A percentile compares a stretch with the other conserved stretches of the same genome.
These are phyloP conservation scores for Dactylella cylindrospora DNA, from an alignment of 2,329 filamentous ascomycete genomes.

Conservation along the genomic window DNA sequence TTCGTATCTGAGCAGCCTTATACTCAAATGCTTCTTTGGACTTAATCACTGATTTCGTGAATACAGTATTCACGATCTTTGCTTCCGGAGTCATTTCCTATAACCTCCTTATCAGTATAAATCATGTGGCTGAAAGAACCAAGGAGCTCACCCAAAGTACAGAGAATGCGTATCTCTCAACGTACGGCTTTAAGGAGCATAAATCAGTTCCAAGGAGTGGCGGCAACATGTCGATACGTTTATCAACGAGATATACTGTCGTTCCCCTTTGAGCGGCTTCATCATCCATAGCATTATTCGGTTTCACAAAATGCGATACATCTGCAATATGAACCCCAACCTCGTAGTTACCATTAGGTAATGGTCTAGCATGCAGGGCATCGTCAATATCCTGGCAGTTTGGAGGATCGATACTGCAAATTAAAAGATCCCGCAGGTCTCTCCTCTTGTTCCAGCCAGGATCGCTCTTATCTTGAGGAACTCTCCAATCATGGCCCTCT, in stretches of 20 bases:
- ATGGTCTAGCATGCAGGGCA: slow-evolving; percentile 78
- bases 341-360: slow-evolving; percentile 92
- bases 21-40: slow-evolving; percentile 97
- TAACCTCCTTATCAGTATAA: too few relatives aligned
- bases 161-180: slow-evolving; percentile 89
- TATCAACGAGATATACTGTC: slow-evolving; percentile 96
- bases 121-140: too few relatives aligned
- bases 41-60: slow-evolving; percentile 97
- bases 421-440: slow-evolving; percentile 80
- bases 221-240: slow-evolving; percentile 98
- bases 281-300: slow-evolving; percentile 93
- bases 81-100: slow-evolving; percentile 76
- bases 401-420: slow-evolving; percentile 96
- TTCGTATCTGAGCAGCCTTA: slow-evolving; percentile 89
- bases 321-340: slow-evolving; percentile 98
- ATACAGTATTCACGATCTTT: slow-evolving; percentile 79
- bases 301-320: slow-evolving; percentile 98
- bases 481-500: slow-evolving; percentile 92
- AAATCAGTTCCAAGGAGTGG: slow-evolving; percentile 93
- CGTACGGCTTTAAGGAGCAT: slow-evolving; percentile 93
- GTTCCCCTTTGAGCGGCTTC: slow-evolving; percentile 93
- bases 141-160: slow-evolving; percentile 64
- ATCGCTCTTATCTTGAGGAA: slow-evolving; percentile 75
- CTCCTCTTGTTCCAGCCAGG: slow-evolving; percentile 82
- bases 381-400: slow-evolving; percentile 99